phyloP scores from a whole-genome alignment of 306 rosid genomes.

The Prunus fruticosa region DNA sequence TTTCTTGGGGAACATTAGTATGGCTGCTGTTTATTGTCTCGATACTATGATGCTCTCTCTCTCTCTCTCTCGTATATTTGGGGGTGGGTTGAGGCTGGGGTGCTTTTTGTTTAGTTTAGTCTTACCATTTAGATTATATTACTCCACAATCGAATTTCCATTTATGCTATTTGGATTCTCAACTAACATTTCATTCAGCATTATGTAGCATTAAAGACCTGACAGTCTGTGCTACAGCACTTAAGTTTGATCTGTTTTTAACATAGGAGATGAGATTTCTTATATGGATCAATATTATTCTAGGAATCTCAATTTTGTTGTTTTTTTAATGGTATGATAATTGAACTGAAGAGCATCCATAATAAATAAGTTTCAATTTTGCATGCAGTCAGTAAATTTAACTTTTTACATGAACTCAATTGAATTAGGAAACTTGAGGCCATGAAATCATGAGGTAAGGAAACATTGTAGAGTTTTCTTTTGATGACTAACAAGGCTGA shows the following conservation, averaged over 20 bases:
- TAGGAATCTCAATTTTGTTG: background rate
- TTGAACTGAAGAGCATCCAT: background rate
- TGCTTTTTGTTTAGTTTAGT: too few relatives aligned
- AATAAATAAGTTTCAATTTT: background rate
- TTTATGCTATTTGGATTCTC: background rate
- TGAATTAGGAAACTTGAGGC: background rate
- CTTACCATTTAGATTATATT: background rate
- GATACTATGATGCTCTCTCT: too few relatives aligned
- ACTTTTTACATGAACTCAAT: background rate
- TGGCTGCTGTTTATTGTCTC: background rate
- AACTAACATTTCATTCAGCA: too few relatives aligned
- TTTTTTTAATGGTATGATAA: too few relatives aligned
- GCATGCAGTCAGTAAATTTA: background rate
- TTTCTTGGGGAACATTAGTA: background rate
- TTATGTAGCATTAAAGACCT: background rate
- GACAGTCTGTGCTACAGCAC: too few relatives aligned
- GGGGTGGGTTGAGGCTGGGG: too few relatives aligned
- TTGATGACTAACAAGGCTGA: background rate
- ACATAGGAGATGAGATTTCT: background rate
- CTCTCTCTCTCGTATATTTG: too few relatives aligned
- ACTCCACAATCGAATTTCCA: background rate
- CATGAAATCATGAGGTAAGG: background rate
- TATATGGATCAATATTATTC: background rate
- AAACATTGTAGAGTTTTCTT: background rate
- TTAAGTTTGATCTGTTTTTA: too few relatives aligned